Base-by-base conservation (phyloP, 2,329 filamentous ascomycete genomes). In the Fusarium sp. region DNA sequence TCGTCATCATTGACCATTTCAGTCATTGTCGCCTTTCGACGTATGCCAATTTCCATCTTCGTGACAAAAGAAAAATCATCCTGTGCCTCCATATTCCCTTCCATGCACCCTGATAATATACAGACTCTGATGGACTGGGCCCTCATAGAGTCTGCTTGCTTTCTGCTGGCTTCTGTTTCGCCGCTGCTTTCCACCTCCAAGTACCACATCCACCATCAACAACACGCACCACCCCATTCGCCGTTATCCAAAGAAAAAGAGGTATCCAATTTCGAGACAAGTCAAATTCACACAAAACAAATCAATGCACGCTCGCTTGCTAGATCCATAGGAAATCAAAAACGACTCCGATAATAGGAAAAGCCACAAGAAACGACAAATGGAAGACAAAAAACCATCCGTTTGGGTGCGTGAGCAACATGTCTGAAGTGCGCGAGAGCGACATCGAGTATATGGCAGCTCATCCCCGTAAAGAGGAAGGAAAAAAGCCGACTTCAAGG, bases 331-430 rank as follows among this genome's bases (percentile, higher is more conserved):
- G 71, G 72, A 76, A 77, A 76, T 75, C 67, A 73, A 70, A 72
- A 68, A 68, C 69, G 71, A 71, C 74, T 68, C 74, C 74, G 75
- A 76, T 24, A 70, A 59, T 70, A 74, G 71, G 75, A 73, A 76
- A 76, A 76, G 71, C 71, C 73, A 72, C 72, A 71, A 70, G 72
- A 69, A 73, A 74, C 69, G 77, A 76, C 70, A 76, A 70, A 67
- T 62, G 67, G 53, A 73, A 78, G 71, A 74, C 77, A 79, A 77
- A 72, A 78, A 77, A 79, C 76, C 73, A 71, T 76, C 73, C 77
- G 72, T 78, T 74, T 79, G 76, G 75, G 78, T 84, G 84, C 83
- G 83, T 85, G 84, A 84, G 83, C 83, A 83, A 82, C 80, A 80
- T 78, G 73, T 82, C 80, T 83, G 78, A 76, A 78, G 73, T 79